Evolutionary conservation across 176 grass and related monocot species (phyloP).

Genomic region (Musa beccarii): DNA sequence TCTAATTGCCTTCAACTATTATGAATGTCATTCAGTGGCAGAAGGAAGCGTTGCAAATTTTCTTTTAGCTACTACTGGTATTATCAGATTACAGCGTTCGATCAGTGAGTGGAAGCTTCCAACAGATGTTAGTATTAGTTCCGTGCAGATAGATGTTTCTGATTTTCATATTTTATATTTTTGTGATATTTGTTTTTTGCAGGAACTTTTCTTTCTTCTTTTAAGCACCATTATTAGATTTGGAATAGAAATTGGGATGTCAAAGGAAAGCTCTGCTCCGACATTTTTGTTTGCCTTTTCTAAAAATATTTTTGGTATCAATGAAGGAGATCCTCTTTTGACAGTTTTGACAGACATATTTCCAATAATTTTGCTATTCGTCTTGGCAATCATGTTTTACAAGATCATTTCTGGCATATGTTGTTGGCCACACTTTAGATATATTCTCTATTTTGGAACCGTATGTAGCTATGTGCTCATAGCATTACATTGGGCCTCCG

Average conservation of each 20-base stretch:
- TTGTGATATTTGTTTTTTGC: slow-evolving; percentile 27
- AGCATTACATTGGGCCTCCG: slow-evolving; percentile 64
- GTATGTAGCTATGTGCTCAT: slow-evolving; percentile 57
- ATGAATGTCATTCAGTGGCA: slow-evolving; percentile 46
- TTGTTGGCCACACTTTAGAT: slow-evolving; percentile 41
- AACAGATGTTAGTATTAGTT: slow-evolving; percentile 49
- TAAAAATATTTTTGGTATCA: slow-evolving; percentile 26
- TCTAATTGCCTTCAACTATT: slow-evolving; percentile 3
- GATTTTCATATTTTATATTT: slow-evolving; percentile 8
- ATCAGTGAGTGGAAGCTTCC: slow-evolving; percentile 32
- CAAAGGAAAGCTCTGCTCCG: slow-evolving; percentile 56
- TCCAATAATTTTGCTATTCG: slow-evolving; percentile 40
- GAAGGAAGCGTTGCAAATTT: slow-evolving; percentile 91
- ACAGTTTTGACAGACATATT: slow-evolving; percentile 45
- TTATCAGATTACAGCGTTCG: slow-evolving; percentile 42
- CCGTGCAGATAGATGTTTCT: slow-evolving; percentile 10
- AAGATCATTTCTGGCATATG: slow-evolving; percentile 34
- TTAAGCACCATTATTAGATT: slow-evolving; percentile 54
- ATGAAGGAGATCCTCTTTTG: slow-evolving; percentile 29
- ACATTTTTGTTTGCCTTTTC: slow-evolving; percentile 44
- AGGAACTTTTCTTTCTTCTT: slow-evolving; percentile 75
- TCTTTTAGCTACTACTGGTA: slow-evolving; percentile 73
- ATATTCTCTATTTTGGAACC: slow-evolving; percentile 35
- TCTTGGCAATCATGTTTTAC: slow-evolving; percentile 41
- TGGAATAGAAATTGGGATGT: slow-evolving; percentile 75